phyloP scores from a whole-genome alignment of 1,284 basidiomycete genomes.

The Puccinia horiana region DNA sequence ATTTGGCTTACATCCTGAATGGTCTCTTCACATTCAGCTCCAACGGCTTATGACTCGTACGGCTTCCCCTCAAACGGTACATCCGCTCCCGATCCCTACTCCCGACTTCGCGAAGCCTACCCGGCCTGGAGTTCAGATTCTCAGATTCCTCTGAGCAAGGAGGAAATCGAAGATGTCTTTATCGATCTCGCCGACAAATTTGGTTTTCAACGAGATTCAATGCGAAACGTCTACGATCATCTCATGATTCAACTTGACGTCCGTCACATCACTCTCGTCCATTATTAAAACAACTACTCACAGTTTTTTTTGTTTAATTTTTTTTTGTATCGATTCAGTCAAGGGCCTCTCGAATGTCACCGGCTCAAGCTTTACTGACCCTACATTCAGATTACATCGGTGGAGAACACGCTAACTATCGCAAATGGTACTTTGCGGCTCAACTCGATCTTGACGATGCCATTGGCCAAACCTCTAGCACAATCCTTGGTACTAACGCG shows the following conservation, averaged over 20 bases:
- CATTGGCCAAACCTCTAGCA: slow-evolving; percentile 84
- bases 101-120: slow-evolving; percentile 69
- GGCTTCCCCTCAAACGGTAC: slow-evolving; percentile 24
- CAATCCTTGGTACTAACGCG: slow-evolving; percentile 70
- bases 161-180: slow-evolving; percentile 98
- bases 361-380: slow-evolving; percentile 89
- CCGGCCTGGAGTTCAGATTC: slow-evolving; percentile 86
- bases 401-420: slow-evolving; percentile 65
- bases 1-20: slow-evolving; percentile 18
- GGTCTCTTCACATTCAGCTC: slow-evolving; percentile 17
- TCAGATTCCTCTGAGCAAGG: slow-evolving; percentile 92
- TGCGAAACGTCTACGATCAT: slow-evolving; percentile 82
- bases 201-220: slow-evolving; percentile 86
- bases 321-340: slow-evolving; percentile 60
- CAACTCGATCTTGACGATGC: slow-evolving; percentile 98
- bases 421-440: slow-evolving; percentile 93
- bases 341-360: slow-evolving; percentile 93
- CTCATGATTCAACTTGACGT: slow-evolving; percentile 93
- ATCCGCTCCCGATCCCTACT: slow-evolving; percentile 42
- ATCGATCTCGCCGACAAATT: slow-evolving; percentile 98
- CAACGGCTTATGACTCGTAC: slow-evolving; percentile 46
- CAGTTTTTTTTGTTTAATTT: not conserved
- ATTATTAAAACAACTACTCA: not conserved
- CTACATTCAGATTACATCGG: slow-evolving; percentile 99
- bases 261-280: slow-evolving; percentile 52